Base-by-base conservation (phyloP, 139 green algal species). In the Auxenochlorella pyrenoidosa region DNA sequence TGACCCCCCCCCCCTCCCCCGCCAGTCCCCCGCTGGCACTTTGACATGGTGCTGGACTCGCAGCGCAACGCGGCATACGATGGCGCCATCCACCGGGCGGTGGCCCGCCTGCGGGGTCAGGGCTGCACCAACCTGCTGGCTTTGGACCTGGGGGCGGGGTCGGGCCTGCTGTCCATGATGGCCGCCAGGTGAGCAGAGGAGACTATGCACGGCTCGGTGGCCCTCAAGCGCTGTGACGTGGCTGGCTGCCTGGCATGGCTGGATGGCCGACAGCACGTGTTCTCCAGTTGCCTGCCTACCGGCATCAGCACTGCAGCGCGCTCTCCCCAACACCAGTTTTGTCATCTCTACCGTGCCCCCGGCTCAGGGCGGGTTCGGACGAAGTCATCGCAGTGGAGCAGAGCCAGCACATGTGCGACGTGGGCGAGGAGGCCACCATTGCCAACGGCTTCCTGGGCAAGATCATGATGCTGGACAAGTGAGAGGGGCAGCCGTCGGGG, bases 11-110 rank as follows among this genome's bases (percentile, higher is more conserved):
- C 78, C 8, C 59, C 15, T 65, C 60, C 40, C 26, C 5, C n/a
- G 19, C 12, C 63, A 85, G 72, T 96, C 1, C 94, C 95, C 0
- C 85, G 90, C n/a, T 98, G 95, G 95, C 95, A 98, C 88, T 97
- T 95, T 82, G 94, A 97, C 86, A 98, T 98, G 95, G 84, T 98
- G 26, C 84, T 89, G 75, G 95, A 98, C 89, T 30, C 84, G 8
- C 71, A 88, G 40, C 88, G 95, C 47, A 98, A 97, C 86, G 76
- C 59, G 0, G 90, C 90, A 16, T 98, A 97, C 75, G 89, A 95
- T 15, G n/a, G 38, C 0, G 95, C 95, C 58, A 95, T 97, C 65
- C 72, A 10, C 40, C 41, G 87, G 77, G 84, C 86, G 38, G 59
- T 92, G 41, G 59, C 77, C 3, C 82, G 75, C 44, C 87, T 88